Evolutionary conservation across 2,329 filamentous ascomycete genomes (phyloP).

Genomic region (Boeremia lycopersici): DNA sequence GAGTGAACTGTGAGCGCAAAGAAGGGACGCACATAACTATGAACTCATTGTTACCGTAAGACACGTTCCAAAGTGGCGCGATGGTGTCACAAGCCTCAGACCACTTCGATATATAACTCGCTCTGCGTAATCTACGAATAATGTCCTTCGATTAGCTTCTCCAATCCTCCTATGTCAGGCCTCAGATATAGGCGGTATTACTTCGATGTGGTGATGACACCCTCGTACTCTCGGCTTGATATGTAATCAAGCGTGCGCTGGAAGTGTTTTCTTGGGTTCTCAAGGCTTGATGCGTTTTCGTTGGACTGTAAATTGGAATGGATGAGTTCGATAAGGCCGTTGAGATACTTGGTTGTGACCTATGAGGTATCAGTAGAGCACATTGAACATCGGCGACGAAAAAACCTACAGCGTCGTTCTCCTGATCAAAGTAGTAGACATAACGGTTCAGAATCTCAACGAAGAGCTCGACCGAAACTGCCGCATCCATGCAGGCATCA

Average conservation of each 20-base stretch:
- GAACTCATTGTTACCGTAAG: neutral
- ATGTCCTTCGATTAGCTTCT: neutral
- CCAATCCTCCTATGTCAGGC: neutral
- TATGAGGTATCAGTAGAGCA: constrained; percentile 35
- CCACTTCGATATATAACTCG: neutral
- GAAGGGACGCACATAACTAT: neutral
- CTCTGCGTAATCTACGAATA: neutral
- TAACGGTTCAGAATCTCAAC: constrained; percentile 98
- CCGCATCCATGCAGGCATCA: constrained; percentile 98
- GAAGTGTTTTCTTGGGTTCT: constrained; percentile 92
- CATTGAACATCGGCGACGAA: neutral
- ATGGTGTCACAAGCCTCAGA: neutral
- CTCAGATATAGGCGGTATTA: constrained; percentile 20
- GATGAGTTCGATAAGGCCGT: constrained; percentile 96
- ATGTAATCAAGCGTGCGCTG: constrained; percentile 95
- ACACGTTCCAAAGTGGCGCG: neutral
- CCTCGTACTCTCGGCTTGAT: constrained; percentile 87
- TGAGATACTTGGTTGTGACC: constrained; percentile 96
- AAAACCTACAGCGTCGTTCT: constrained; percentile 82
- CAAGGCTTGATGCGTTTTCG: constrained; percentile 80
- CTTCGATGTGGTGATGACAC: constrained; percentile 74
- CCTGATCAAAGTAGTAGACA: constrained; percentile 99
- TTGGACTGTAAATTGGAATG: constrained; percentile 92
- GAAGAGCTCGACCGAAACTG: constrained; percentile 95
- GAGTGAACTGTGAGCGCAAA: neutral